Evolutionary conservation across 345 rosid genomes (phyloP).

Genomic region (Citrus mangshanensis): DNA sequence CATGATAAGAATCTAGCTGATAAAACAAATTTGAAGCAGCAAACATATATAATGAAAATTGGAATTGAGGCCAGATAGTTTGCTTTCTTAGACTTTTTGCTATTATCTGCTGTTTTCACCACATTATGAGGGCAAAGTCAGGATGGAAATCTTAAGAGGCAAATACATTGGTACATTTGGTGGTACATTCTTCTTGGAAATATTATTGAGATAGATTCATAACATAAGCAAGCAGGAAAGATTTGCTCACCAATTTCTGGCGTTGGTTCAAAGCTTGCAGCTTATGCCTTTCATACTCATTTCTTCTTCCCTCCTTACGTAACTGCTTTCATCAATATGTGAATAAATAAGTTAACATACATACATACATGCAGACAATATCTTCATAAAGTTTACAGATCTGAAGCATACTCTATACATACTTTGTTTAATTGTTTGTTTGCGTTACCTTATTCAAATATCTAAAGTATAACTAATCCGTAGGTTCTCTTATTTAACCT

Average conservation of each 20-base stretch:
- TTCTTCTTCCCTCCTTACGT: constrained; percentile 93
- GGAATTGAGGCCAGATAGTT: not conserved
- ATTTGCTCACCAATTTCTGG: constrained; percentile 74
- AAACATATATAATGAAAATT: not conserved
- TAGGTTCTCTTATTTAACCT: not conserved
- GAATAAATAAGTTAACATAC: not conserved
- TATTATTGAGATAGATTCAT: not conserved
- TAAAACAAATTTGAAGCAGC: not conserved
- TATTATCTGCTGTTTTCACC: not conserved
- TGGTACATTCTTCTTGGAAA: not conserved
- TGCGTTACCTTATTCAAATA: not conserved
- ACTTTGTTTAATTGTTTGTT: not conserved
- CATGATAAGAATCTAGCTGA: not conserved
- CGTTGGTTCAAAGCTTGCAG: constrained; percentile 95
- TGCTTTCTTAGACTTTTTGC: not conserved
- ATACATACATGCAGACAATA: not conserved
- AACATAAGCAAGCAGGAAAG: not conserved
- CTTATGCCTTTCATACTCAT: constrained; percentile 97
- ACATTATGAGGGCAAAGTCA: not conserved
- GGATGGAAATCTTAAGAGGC: not conserved
- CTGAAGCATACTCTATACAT: not conserved
- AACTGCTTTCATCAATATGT: constrained; percentile 41
- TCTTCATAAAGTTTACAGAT: not conserved
- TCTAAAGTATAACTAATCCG: not conserved
- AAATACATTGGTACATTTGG: not conserved